Conservation (phyloP, 805 yeast genomes). For the Pichia heedii region DNA sequence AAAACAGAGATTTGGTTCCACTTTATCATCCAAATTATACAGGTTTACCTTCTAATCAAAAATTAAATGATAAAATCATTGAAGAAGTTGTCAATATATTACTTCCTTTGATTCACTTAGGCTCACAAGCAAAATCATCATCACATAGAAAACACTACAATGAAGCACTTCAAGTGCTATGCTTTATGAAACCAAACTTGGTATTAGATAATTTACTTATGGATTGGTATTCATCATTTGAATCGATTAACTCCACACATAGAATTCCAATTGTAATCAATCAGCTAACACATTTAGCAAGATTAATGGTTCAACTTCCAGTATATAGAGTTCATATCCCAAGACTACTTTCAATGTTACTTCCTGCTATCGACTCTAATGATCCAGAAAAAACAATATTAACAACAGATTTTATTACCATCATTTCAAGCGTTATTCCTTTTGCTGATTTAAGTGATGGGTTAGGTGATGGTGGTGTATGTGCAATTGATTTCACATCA, state of each 20-base stretch:
- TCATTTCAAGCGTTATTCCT: slow-evolving; percentile 66
- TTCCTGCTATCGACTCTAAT: slow-evolving; percentile 83
- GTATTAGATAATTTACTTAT: slow-evolving; percentile 47
- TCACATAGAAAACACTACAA: slow-evolving; percentile 49
- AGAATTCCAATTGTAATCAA: slow-evolving; percentile 67
- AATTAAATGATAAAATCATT: slow-evolving; percentile 18
- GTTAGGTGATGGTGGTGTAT: slow-evolving; percentile 29
- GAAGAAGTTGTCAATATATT: slow-evolving; percentile 30
- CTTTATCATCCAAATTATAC: slow-evolving; percentile 18
- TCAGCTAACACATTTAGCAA: slow-evolving; percentile 52
- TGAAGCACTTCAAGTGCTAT: slow-evolving; percentile 50
- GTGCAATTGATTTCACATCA: slow-evolving; percentile 50
- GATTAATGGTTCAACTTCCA: slow-evolving; percentile 57
- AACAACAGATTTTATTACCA: slow-evolving; percentile 59
- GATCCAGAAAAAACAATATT: slow-evolving; percentile 67
- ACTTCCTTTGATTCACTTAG: slow-evolving; percentile 49
- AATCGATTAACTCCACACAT: slow-evolving; percentile 64
- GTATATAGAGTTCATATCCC: slow-evolving; percentile 71
- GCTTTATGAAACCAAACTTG: slow-evolving; percentile 48
- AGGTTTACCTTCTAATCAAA: slow-evolving; percentile 16
- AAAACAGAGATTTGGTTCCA: slow-evolving; percentile 21
- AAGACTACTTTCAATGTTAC: slow-evolving; percentile 54
- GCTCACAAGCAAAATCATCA: slow-evolving; percentile 69
- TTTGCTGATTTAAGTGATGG: slow-evolving; percentile 48
- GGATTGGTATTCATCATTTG: slow-evolving; percentile 71